Percentiles rank a stretch among this genome's conserved stretches.
Conservation (phyloP, 805 yeast species). For the Debaryomyces tyrocola region DNA sequence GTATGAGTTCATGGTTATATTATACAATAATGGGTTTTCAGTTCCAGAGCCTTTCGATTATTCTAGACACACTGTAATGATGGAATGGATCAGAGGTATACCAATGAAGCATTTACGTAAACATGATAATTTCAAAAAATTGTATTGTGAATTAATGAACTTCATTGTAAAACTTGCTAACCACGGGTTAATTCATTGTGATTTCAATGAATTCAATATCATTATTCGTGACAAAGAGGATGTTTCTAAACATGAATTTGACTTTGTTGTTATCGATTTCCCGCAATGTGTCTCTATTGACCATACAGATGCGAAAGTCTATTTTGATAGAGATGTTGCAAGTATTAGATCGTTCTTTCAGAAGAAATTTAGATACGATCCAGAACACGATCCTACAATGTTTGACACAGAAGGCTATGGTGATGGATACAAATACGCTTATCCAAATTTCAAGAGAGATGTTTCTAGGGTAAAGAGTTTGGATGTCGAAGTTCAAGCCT, state of each 20-base stretch:
- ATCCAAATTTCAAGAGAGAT: conserved; percentile 79
- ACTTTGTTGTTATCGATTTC: conserved; percentile 92
- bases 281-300: conserved; percentile 96
- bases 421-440: conserved; percentile 71
- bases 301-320: conserved; percentile 83
- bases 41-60: conserved; percentile 90
- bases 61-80: conserved; percentile 87
- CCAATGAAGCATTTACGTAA: conserved; percentile 82
- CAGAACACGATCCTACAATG: conserved; percentile 67
- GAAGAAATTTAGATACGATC: conserved; percentile 72
- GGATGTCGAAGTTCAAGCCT: conserved; percentile 88
- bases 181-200: conserved; percentile 94
- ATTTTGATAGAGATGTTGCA: conserved; percentile 90
- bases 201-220: conserved; percentile 94
- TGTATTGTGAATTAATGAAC: conserved; percentile 84
- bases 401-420: conserved; percentile 79
- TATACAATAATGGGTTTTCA: conserved; percentile 71
- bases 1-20: conserved; percentile 78
- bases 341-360: conserved; percentile 84
- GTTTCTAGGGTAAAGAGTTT: conserved; percentile 64
- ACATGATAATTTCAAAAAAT: conserved; percentile 64
- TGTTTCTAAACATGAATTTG: conserved; percentile 50
- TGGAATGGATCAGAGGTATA: conserved; percentile 89
- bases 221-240: conserved; percentile 70
- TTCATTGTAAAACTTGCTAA: conserved; percentile 82